phyloP scores from a whole-genome alignment of 129 eudicot genomes.

The Kitagawia praeruptora region DNA sequence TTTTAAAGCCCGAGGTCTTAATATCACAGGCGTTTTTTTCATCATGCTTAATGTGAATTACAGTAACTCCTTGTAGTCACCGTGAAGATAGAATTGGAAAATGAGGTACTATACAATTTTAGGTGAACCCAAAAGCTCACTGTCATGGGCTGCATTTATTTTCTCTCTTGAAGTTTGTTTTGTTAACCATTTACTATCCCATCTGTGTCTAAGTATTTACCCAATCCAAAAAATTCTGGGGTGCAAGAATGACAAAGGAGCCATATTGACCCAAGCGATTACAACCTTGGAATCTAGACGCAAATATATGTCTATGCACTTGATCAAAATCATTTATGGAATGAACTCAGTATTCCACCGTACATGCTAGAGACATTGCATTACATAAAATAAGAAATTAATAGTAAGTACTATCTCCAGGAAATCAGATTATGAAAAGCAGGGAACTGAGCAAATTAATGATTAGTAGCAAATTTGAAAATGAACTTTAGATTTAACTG shows the following conservation, averaged over 20 bases:
- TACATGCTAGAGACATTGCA: background rate
- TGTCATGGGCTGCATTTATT: no score
- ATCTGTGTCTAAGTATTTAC: background rate
- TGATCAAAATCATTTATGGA: background rate
- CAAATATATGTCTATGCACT: background rate
- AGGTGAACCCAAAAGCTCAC: no score
- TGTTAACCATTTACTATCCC: no score
- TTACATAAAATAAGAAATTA: background rate
- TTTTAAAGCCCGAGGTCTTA: no score
- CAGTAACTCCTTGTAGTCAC: no score
- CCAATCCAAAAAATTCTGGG: background rate
- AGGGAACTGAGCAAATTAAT: background rate
- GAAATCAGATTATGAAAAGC: background rate
- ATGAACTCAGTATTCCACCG: background rate
- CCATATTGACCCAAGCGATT: background rate
- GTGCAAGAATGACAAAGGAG: background rate
- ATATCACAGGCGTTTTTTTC: no score
- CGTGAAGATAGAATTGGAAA: no score
- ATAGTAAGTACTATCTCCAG: background rate
- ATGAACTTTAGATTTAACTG: background rate
- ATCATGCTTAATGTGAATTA: no score
- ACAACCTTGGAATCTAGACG: background rate
- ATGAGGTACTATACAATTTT: no score
- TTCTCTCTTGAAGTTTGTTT: no score
- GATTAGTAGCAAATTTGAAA: background rate